phyloP scores from a whole-genome alignment of 2,329 filamentous ascomycete species.

The Beauveria australis region DNA sequence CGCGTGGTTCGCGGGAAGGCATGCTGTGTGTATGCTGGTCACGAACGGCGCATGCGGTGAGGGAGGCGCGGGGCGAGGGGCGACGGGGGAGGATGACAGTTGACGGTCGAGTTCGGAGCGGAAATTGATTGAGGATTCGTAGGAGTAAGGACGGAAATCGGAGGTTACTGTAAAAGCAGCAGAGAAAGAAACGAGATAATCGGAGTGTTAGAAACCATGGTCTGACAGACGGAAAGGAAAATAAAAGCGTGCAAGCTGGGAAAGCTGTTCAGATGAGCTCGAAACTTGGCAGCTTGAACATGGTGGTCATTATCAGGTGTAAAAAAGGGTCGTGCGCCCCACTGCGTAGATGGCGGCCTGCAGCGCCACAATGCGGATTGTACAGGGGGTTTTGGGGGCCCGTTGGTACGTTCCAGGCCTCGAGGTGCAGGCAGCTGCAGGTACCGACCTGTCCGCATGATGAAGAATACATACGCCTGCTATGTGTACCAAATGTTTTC shows the following conservation, averaged over 20 bases:
- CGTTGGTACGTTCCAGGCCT: too few relatives aligned
- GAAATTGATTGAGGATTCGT: too few relatives aligned
- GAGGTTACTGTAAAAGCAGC: too few relatives aligned
- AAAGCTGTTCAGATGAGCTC: conserved; percentile 7
- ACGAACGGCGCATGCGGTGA: conserved; percentile 19
- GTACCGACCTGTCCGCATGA: too few relatives aligned
- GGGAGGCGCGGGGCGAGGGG: not conserved
- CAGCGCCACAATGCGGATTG: not conserved
- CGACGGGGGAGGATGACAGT: not conserved
- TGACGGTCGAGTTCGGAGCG: not conserved
- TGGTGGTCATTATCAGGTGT: conserved; percentile 5
- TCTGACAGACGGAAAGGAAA: not conserved
- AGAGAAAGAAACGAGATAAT: too few relatives aligned
- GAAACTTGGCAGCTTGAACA: not conserved
- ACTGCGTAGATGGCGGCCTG: not conserved
- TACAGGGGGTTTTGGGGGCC: too few relatives aligned
- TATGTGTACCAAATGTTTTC: too few relatives aligned
- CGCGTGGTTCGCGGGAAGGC: conserved; percentile 22
- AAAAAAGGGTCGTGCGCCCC: conserved; percentile 8
- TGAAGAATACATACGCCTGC: too few relatives aligned
- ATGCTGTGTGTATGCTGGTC: conserved; percentile 18
- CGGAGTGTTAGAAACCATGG: not conserved
- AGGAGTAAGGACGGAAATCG: too few relatives aligned
- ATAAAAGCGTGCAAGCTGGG: not conserved
- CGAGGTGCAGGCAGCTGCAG: too few relatives aligned